Evolutionary conservation across 768 basidiomycete genomes (phyloP).

Genomic region (Ramaria sp.): DNA sequence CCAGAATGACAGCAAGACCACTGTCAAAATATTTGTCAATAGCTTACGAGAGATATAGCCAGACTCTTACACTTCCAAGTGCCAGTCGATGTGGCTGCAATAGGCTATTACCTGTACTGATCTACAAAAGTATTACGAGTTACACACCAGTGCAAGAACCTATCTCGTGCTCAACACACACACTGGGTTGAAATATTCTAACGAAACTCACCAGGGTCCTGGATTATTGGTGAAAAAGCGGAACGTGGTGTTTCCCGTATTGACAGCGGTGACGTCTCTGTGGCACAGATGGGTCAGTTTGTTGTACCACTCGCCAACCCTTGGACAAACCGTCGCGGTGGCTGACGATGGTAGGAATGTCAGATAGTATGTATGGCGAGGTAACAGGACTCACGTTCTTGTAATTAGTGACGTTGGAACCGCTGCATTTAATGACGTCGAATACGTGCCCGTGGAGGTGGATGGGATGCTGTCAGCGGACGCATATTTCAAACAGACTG

Average conservation of each 20-base stretch:
- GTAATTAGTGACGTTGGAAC: constrained; percentile 23
- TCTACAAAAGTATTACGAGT: neutral
- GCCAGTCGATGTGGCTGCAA: constrained; percentile 10
- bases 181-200: neutral
- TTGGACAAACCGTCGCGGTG: constrained; percentile 22
- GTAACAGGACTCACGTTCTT: constrained; percentile 12
- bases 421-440: constrained; percentile 26
- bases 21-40: neutral
- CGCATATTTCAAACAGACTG: too few species aligned
- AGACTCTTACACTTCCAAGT: constrained; percentile 2
- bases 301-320: constrained; percentile 15
- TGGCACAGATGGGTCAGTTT: neutral
- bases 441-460: constrained; percentile 24
- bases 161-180: constrained; percentile 10
- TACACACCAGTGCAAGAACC: constrained; percentile 21
- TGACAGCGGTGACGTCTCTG: neutral
- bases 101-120: neutral
- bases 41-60: neutral
- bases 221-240: constrained; percentile 42
- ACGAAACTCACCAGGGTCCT: constrained; percentile 35
- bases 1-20: constrained; percentile 4
- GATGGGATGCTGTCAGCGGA: neutral
- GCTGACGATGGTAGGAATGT: constrained; percentile 8
- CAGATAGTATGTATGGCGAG: neutral
- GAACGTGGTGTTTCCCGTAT: constrained; percentile 21